These are phyloP conservation scores for Mortierella sp. DNA, from an alignment of 371 early-diverging fungal genomes.

Conservation along the genomic window DNA sequence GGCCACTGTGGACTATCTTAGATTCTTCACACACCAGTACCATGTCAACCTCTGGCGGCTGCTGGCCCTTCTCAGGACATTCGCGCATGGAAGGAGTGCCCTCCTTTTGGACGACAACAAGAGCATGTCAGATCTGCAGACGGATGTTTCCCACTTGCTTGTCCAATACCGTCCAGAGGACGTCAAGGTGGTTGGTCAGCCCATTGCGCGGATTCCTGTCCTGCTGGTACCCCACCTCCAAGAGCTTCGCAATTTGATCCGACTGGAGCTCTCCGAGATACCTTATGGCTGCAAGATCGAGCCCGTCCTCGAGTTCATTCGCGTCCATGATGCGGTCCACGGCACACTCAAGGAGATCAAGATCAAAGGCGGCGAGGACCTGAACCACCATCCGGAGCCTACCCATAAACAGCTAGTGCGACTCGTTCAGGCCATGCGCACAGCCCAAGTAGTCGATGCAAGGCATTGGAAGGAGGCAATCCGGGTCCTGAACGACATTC, in stretches of 20 bases:
- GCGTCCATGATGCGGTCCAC: slow-evolving; percentile 42
- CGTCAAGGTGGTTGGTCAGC: slow-evolving; percentile 37
- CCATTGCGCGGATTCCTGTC: slow-evolving; percentile 23
- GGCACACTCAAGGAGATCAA: slow-evolving; percentile 51
- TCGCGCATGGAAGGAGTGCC: not conserved
- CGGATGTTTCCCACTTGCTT: slow-evolving; percentile 23
- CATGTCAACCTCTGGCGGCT: slow-evolving; percentile 31
- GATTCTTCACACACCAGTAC: slow-evolving; percentile 43
- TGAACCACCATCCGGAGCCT: slow-evolving; percentile 2
- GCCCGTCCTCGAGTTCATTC: slow-evolving; percentile 45
- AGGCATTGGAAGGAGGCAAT: slow-evolving; percentile 53
- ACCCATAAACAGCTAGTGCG: slow-evolving; percentile 28
- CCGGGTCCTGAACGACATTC: slow-evolving; percentile 36
- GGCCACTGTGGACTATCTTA: slow-evolving; percentile 38
- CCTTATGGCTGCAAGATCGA: slow-evolving; percentile 29
- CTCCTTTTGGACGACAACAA: slow-evolving; percentile 22
- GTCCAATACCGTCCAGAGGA: slow-evolving; percentile 31
- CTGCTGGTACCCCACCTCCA: slow-evolving; percentile 22
- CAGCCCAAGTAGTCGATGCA: slow-evolving; percentile 50
- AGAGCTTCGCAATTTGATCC: slow-evolving; percentile 31
- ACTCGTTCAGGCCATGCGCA: slow-evolving; percentile 46
- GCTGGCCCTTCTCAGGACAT: slow-evolving; percentile 14
- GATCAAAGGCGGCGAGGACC: slow-evolving; percentile 42
- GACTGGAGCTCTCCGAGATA: slow-evolving; percentile 48
- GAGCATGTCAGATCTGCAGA: slow-evolving; percentile 24